Percentiles rank a stretch among this genome's conserved stretches.
phyloP scores from a whole-genome alignment of 2,329 filamentous ascomycete species.

The Blumeria graminis region DNA sequence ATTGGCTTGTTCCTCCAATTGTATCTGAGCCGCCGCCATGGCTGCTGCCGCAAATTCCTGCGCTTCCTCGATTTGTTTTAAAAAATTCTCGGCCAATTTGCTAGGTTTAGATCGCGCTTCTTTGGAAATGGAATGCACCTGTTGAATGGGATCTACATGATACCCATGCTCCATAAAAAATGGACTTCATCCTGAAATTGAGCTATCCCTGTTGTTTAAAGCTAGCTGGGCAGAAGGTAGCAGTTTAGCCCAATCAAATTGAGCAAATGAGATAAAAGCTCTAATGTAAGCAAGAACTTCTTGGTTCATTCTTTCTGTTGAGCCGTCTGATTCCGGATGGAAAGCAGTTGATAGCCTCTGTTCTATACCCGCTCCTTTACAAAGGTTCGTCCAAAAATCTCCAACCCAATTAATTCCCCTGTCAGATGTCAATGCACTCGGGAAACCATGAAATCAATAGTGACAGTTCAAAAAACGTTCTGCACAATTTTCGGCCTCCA shows the following conservation, averaged over 20 bases:
- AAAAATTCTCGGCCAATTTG: no score
- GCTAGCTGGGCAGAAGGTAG: neutral
- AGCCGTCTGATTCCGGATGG: neutral
- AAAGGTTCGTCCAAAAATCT: neutral
- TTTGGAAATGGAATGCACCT: no score
- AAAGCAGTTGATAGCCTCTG: neutral
- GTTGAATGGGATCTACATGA: neutral
- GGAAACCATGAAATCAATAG: neutral
- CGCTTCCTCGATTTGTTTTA: no score
- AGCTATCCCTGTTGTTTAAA: neutral
- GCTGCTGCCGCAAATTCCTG: no score
- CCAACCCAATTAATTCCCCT: neutral
- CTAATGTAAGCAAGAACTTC: neutral
- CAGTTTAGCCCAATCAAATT: neutral
- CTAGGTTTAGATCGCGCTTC: no score
- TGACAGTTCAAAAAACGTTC: neutral
- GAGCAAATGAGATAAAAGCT: neutral
- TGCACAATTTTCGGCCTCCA: neutral
- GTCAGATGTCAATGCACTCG: neutral
- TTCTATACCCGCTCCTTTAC: neutral
- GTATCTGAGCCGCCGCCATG: no score
- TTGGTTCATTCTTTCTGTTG: neutral
- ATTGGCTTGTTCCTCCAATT: no score
- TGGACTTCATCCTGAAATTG: neutral
- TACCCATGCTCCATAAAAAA: neutral